Percentiles rank a stretch among this genome's conserved stretches.
phyloP scores from a whole-genome alignment of 352 stramenopile species.

The Pilasporangium apinafurcum region DNA sequence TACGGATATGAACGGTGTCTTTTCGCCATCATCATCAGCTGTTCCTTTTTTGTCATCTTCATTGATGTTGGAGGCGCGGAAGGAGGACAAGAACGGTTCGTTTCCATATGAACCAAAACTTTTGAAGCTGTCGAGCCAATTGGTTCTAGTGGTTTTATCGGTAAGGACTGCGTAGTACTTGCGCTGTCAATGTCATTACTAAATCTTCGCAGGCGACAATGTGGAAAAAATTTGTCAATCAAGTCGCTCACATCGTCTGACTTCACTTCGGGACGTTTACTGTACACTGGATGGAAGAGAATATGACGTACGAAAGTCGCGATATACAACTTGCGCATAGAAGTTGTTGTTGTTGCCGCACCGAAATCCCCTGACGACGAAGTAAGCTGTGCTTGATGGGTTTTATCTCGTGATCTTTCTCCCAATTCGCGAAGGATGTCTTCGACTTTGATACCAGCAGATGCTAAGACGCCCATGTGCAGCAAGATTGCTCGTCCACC shows the following conservation, averaged over 20 bases:
- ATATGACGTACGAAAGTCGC: slow-evolving; percentile 69
- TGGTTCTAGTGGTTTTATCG: slow-evolving; percentile 3
- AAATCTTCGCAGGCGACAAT: slow-evolving; percentile 58
- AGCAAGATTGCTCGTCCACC: slow-evolving; percentile 54
- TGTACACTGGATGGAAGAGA: slow-evolving; percentile 70
- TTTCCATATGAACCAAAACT: no score
- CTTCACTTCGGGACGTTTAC: slow-evolving; percentile 33
- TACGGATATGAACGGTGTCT: slow-evolving; percentile 70
- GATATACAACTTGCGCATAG: slow-evolving; percentile 38
- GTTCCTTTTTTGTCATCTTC: slow-evolving; percentile 15
- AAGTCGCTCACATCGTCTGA: slow-evolving; percentile 33
- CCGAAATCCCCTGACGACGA: no score
- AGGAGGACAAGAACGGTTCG: neutral
- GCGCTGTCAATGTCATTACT: slow-evolving; percentile 33
- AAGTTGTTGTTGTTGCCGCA: slow-evolving; percentile 14
- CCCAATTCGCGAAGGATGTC: slow-evolving; percentile 49
- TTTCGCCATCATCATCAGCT: slow-evolving; percentile 19
- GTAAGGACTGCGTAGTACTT: neutral
- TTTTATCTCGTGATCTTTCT: slow-evolving; percentile 46
- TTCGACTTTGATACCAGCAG: slow-evolving; percentile 33
- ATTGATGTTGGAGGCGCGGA: slow-evolving; percentile 10
- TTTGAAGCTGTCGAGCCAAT: neutral
- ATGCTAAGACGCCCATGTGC: slow-evolving; percentile 44
- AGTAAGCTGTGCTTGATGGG: slow-evolving; percentile 6
- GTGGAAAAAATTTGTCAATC: slow-evolving; percentile 65